phyloP scores from a whole-genome alignment of 371 early-diverging fungal genomes.

The Actinomortierella wolfii region DNA sequence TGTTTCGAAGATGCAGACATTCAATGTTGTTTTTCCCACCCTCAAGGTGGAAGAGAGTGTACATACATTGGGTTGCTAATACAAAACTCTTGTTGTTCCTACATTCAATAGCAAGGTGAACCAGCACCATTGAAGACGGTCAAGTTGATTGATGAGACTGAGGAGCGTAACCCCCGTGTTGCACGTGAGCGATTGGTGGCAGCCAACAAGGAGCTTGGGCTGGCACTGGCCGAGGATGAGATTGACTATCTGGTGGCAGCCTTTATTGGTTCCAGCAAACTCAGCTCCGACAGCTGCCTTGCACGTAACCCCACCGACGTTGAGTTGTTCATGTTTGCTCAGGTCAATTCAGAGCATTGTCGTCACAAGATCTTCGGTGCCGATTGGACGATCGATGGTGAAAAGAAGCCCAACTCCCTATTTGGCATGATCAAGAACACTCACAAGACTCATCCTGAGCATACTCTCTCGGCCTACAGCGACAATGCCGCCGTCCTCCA shows the following conservation, averaged over 20 bases:
- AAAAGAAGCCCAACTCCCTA: constrained; percentile 76
- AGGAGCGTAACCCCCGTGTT: constrained; percentile 44
- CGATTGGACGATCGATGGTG: constrained; percentile 93
- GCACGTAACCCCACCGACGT: constrained; percentile 95
- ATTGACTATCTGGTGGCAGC: constrained; percentile 92
- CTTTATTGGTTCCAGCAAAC: constrained; percentile 65
- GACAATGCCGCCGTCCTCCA: constrained; percentile 97
- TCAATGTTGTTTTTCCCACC: too few relatives aligned
- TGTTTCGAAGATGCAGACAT: too few relatives aligned
- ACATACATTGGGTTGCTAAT: neutral
- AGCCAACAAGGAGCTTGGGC: constrained; percentile 89
- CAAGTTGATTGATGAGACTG: constrained; percentile 53
- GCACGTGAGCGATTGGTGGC: constrained; percentile 67
- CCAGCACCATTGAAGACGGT: constrained; percentile 84
- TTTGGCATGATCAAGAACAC: constrained; percentile 96
- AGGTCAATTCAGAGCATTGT: constrained; percentile 98
- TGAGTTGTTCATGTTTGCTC: constrained; percentile 99
- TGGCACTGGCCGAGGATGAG: constrained; percentile 94
- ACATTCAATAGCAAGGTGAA: constrained; percentile 50
- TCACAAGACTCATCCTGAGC: constrained; percentile 75
- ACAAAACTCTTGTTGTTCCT: too few relatives aligned
- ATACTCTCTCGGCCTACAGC: constrained; percentile 92
- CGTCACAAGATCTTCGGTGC: constrained; percentile 98
- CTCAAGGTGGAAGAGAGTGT: neutral
- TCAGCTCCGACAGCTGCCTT: constrained; percentile 52